Conservation (phyloP, 352 stramenopile species). For the Pythium apleroticum region DNA sequence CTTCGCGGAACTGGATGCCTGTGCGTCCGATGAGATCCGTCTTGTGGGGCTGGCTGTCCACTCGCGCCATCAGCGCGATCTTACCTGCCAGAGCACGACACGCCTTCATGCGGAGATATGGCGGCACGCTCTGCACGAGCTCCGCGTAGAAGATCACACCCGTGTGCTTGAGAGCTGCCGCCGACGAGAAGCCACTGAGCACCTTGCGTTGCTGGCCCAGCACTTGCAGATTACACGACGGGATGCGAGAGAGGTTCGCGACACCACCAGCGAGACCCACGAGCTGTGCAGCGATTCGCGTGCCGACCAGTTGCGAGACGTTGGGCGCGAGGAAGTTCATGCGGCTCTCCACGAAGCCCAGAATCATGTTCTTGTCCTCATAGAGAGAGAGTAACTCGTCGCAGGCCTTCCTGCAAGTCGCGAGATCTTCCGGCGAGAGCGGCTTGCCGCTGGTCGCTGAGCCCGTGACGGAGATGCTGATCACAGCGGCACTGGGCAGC, state of each 20-base stretch:
- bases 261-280: constrained; percentile 95
- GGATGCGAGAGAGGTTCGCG: constrained; percentile 92
- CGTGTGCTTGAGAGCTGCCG: constrained; percentile 87
- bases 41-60: constrained; percentile 90
- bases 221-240: constrained; percentile 97
- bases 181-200: constrained; percentile 87
- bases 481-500: constrained; percentile 91
- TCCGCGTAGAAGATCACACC: constrained; percentile 94
- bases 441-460: constrained; percentile 89
- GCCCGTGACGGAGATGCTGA: constrained; percentile 93
- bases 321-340: constrained; percentile 95
- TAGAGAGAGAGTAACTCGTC: constrained; percentile 89
- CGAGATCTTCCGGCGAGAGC: constrained; percentile 68
- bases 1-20: constrained; percentile 85
- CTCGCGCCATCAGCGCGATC: constrained; percentile 89
- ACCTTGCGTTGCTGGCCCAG: constrained; percentile 94
- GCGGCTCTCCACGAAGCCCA: constrained; percentile 91
- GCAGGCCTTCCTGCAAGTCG: constrained; percentile 71
- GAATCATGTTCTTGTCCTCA: constrained; percentile 82
- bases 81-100: constrained; percentile 92
- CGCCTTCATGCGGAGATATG: constrained; percentile 93
- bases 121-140: constrained; percentile 90
- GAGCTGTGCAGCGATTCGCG: constrained; percentile 93
- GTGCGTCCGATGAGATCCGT: constrained; percentile 60
- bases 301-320: constrained; percentile 93